Evolutionary conservation across 306 rosid genomes (phyloP).

Genomic region (Prunus mongolica): DNA sequence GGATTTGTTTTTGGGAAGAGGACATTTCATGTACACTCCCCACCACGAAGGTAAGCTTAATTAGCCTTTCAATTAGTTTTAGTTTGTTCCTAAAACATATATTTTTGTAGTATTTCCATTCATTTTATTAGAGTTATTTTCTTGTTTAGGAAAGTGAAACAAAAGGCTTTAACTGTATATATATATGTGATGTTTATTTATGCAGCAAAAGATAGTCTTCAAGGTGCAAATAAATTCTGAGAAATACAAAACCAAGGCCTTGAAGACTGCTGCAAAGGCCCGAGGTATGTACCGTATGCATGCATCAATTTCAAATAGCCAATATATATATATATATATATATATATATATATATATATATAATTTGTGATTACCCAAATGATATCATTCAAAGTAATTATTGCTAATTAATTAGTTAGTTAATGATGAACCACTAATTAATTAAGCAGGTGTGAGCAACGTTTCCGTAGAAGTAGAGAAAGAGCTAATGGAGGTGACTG

Average conservation of each 20-base stretch:
- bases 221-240: slow-evolving; percentile 20
- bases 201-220: slow-evolving; percentile 28
- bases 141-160: no score
- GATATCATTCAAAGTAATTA: no score
- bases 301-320: no score
- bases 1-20: no score
- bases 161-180: background rate
- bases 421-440: background rate
- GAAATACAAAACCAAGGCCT: slow-evolving; percentile 28
- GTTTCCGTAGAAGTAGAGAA: slow-evolving; percentile 24
- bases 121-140: background rate
- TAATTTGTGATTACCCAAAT: no score
- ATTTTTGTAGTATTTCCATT: background rate
- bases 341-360: no score
- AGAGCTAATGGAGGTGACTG: slow-evolving; percentile 28
- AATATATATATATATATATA: no score
- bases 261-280: slow-evolving; percentile 28
- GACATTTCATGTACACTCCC: no score
- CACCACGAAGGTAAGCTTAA: no score
- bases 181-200: background rate
- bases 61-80: no score
- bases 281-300: background rate
- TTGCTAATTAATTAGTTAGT: background rate
- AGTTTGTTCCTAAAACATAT: background rate
- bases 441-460: slow-evolving; percentile 23